These are phyloP conservation scores for Quercus suber DNA, from an alignment of 306 rosid genomes.

Conservation along the genomic window DNA sequence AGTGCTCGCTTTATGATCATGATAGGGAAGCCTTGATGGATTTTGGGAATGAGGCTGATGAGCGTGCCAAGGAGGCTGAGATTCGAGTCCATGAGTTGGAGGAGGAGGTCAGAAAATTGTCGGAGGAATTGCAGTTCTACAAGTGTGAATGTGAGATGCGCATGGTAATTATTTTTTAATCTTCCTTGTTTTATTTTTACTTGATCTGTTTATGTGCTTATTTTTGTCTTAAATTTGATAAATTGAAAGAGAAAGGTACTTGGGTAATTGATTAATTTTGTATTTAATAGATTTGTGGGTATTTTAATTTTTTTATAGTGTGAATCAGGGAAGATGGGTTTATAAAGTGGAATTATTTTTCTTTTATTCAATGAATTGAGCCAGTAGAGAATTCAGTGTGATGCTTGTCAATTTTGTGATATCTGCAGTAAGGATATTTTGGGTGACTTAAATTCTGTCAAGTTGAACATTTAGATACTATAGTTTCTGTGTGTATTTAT, in stretches of 20 bases:
- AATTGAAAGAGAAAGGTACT: background rate
- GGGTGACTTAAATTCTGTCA: background rate
- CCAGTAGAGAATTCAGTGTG: background rate
- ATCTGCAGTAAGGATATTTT: background rate
- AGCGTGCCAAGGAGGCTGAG: slow-evolving; percentile 77
- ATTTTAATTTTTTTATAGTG: background rate
- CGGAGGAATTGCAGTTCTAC: slow-evolving; percentile 45
- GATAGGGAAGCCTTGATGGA: slow-evolving; percentile 95
- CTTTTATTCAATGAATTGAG: background rate
- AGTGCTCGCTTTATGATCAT: slow-evolving; percentile 70
- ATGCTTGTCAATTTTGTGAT: background rate
- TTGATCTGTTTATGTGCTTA: background rate
- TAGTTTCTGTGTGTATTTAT: too few species aligned
- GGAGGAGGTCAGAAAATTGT: slow-evolving; percentile 44
- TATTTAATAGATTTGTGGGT: background rate
- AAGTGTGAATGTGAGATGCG: slow-evolving; percentile 35
- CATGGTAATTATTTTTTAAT: slow-evolving; percentile 38
- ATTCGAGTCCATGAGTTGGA: slow-evolving; percentile 62
- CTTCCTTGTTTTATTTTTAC: background rate
- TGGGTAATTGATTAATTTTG: background rate
- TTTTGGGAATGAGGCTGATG: slow-evolving; percentile 90
- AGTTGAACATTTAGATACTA: too few species aligned
- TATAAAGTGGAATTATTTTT: background rate
- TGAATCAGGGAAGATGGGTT: background rate
- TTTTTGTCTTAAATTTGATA: background rate